Percentiles rank a stretch among this genome's conserved stretches.
phyloP scores from a whole-genome alignment of 768 basidiomycete species.

The Lactarius evosmus region DNA sequence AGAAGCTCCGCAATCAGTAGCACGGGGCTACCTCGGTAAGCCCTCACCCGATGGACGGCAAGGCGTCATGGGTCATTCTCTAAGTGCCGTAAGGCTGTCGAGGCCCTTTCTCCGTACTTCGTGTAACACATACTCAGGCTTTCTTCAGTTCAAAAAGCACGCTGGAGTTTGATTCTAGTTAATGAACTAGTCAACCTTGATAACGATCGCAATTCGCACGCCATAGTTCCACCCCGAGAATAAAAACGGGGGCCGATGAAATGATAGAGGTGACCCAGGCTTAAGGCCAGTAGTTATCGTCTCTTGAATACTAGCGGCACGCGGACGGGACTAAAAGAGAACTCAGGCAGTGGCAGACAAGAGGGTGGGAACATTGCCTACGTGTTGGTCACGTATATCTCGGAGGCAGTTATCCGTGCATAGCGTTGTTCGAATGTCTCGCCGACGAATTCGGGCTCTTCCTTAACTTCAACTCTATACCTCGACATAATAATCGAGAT shows the following conservation, averaged over 20 bases:
- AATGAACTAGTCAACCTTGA: neutral
- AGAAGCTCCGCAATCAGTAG: too few species aligned
- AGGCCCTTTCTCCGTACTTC: too few species aligned
- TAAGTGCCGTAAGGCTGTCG: too few species aligned
- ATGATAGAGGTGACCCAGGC: neutral
- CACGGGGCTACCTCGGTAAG: too few species aligned
- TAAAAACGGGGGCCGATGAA: neutral
- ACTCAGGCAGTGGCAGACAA: too few species aligned
- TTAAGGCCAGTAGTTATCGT: constrained; percentile 2
- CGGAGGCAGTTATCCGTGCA: constrained; percentile 22
- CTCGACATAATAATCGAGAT: constrained; percentile 44
- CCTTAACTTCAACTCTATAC: constrained; percentile 48
- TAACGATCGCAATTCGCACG: neutral
- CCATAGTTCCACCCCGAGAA: neutral
- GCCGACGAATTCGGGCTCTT: constrained; percentile 44
- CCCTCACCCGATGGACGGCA: too few species aligned
- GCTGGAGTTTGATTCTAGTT: neutral
- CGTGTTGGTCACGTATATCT: constrained; percentile 9
- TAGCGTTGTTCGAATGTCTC: constrained; percentile 47
- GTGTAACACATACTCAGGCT: neutral
- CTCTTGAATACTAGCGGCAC: constrained; percentile 29
- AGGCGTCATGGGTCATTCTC: too few species aligned
- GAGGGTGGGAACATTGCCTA: neutral
- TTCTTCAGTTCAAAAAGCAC: neutral
- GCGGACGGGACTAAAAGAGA: constrained; percentile 17